Base-by-base conservation (phyloP, 2,329 filamentous ascomycete species). In the Fusarium brevicatenulatum region DNA sequence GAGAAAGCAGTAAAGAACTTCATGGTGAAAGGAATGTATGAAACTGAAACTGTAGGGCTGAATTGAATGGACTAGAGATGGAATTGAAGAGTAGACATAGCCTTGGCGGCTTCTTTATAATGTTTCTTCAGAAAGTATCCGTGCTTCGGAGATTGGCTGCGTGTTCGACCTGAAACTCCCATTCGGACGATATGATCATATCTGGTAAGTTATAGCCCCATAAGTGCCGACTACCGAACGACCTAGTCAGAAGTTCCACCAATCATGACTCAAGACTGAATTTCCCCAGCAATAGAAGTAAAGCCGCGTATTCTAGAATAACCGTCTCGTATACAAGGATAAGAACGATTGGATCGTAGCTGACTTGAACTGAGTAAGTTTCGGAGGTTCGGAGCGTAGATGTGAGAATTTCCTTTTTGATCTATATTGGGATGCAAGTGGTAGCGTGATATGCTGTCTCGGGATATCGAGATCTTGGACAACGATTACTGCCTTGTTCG, bases 1-100 rank as follows among this genome's bases (percentile, higher is more conserved):
- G 79, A 76, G 34, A 77, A 50, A 54, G 80, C 21, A 40, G 60
- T 56, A 10, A 73, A 57, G 49, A 75, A 70, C 68, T 77, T 77
- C 76, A 77, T 77, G 39, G 7, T 76, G 63, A 52, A 47, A 47
- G n/a, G 54, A 39, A 39, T 36, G 43, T 42, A 16, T 21, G 32
- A 15, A 34, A 34, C 32, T 34, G 32, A 50, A 47, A 46, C 23
- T n/a, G 36, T 37, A 53, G 40, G 44, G 46, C 34, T 44, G 46
- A 55, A 25, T 9, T 18, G 34, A 53, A 25, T 19, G 39, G 28
- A 46, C n/a, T 21, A 18, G 10, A 43, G 43, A 46, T 16, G 34
- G 15, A 56, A 56, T 4, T n/a, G 40, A 30, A 44, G 34, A 42
- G 18, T 34, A 43, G 11, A 25, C 36, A 13, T 13, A 13, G 30